These are phyloP conservation scores for Diaporthe nobilis DNA, from an alignment of 2,329 filamentous ascomycete genomes.

Conservation along the genomic window DNA sequence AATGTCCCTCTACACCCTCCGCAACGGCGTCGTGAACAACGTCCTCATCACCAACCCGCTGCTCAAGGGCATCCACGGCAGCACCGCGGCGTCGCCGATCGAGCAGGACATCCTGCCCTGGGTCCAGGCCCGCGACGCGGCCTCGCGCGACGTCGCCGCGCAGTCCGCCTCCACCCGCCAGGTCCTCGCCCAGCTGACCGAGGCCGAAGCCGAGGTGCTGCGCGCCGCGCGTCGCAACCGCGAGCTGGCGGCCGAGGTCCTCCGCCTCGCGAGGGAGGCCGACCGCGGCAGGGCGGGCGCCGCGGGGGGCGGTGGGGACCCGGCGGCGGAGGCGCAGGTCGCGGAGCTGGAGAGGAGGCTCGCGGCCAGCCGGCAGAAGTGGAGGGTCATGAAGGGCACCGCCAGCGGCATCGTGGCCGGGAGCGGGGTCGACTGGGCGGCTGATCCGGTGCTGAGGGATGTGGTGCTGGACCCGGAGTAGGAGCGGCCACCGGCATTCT, in stretches of 20 bases:
- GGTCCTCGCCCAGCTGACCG: conserved; percentile 66
- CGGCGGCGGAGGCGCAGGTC: conserved; percentile 68
- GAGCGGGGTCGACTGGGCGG: conserved; percentile 86
- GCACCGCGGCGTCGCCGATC: conserved; percentile 72
- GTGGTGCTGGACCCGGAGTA: conserved; percentile 79
- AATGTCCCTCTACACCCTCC: conserved; percentile 77
- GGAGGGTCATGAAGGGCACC: conserved; percentile 83
- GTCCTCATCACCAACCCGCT: conserved; percentile 82
- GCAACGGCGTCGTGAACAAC: conserved; percentile 77
- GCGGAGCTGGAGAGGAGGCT: conserved; percentile 70
- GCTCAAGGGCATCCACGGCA: conserved; percentile 81
- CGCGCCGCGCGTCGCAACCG: conserved; percentile 72
- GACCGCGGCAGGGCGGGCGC: conserved; percentile 67
- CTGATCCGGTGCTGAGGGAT: conserved; percentile 75
- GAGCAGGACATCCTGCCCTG: conserved; percentile 81
- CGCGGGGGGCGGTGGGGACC: conserved; percentile 54
- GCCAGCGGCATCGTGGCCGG: conserved; percentile 84
- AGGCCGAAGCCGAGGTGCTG: conserved; percentile 71
- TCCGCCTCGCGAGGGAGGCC: conserved; percentile 72
- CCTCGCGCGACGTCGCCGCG: conserved; percentile 74
- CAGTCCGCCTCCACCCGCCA: conserved; percentile 68
- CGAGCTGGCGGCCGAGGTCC: conserved; percentile 72
- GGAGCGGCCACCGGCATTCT: conserved; percentile 45
- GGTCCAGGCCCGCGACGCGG: conserved; percentile 75
- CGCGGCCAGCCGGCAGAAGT: conserved; percentile 74